These are phyloP conservation scores for Trichodelitschia bisporula DNA, from an alignment of 495 filamentous ascomycete genomes.

Conservation along the genomic window DNA sequence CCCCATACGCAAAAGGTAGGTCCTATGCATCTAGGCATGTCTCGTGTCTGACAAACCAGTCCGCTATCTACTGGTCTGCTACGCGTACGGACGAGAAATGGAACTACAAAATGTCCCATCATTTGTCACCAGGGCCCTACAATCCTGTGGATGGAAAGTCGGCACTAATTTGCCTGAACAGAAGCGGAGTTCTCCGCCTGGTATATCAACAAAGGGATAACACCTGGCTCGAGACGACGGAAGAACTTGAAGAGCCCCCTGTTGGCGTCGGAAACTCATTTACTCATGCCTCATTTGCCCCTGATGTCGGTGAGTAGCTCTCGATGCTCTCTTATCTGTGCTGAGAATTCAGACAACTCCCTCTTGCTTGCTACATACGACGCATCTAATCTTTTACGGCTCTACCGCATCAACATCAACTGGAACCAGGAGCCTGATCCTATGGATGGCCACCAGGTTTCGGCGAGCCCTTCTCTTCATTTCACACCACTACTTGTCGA, in stretches of 20 bases:
- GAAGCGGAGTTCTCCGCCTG: conserved; percentile 40
- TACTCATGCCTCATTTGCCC: conserved; percentile 57
- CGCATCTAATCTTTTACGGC: conserved; percentile 7
- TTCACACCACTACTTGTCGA: conserved; percentile 7
- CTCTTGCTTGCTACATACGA: conserved; percentile 14
- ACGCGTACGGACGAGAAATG: conserved; percentile 14
- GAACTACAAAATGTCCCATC: conserved; percentile 23
- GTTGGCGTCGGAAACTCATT: conserved; percentile 41
- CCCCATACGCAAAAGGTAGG: conserved; percentile 22
- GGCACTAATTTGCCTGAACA: conserved; percentile 44
- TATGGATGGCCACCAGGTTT: conserved; percentile 5
- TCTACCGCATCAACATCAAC: conserved; percentile 16
- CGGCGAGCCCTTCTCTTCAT: conserved; percentile 5
- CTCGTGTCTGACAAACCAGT: too few species aligned
- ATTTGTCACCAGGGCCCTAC: conserved; percentile 32
- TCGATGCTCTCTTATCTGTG: conserved; percentile 1
- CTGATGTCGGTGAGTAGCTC: conserved; percentile 32
- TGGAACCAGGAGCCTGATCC: conserved; percentile 13
- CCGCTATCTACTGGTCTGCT: conserved; percentile 8
- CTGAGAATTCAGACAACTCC: conserved; percentile 9
- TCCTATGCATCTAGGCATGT: conserved; percentile 2
- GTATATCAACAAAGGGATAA: conserved; percentile 43
- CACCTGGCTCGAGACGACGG: conserved; percentile 37
- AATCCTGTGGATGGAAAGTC: conserved; percentile 40
- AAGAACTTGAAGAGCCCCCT: conserved; percentile 39